Percentiles rank a stretch among this genome's conserved stretches.
phyloP scores from a whole-genome alignment of 2,329 filamentous ascomycete species.

The Bimuria novae-zelandiae region DNA sequence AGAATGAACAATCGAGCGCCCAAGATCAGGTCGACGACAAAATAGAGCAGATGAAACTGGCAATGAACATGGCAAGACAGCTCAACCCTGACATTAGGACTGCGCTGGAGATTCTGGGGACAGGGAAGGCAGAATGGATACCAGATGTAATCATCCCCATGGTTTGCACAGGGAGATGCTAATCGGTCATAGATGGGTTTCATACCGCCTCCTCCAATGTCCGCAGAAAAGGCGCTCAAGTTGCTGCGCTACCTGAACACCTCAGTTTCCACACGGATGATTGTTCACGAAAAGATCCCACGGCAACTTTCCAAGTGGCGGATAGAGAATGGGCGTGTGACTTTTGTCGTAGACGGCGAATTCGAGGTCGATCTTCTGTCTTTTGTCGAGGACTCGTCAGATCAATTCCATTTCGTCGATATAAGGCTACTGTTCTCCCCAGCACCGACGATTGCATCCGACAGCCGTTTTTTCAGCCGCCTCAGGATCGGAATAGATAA shows the following conservation, averaged over 20 bases:
- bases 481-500: constrained; percentile 76
- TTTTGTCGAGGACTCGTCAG: constrained; percentile 78
- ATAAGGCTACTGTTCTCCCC: constrained; percentile 83
- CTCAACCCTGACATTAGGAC: constrained; percentile 91
- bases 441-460: constrained; percentile 62
- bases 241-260: constrained; percentile 83
- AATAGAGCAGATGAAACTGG: constrained; percentile 71
- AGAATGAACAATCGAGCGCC: constrained; percentile 49
- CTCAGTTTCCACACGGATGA: constrained; percentile 79
- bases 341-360: constrained; percentile 80
- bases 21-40: constrained; percentile 58
- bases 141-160: constrained; percentile 65
- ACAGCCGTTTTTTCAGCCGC: constrained; percentile 62
- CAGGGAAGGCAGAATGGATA: constrained; percentile 76
- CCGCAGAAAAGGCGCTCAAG: constrained; percentile 71
- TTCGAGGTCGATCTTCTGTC: constrained; percentile 94
- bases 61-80: constrained; percentile 73
- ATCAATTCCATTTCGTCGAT: constrained; percentile 94
- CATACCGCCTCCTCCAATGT: constrained; percentile 72
- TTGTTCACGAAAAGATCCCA: constrained; percentile 82
- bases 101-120: constrained; percentile 81
- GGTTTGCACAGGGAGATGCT: neutral
- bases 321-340: constrained; percentile 84
- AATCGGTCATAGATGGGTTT: constrained; percentile 66
- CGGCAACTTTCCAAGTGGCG: constrained; percentile 75